Conservation (phyloP, 495 filamentous ascomycete species). For the Penicillium pancosmium region DNA sequence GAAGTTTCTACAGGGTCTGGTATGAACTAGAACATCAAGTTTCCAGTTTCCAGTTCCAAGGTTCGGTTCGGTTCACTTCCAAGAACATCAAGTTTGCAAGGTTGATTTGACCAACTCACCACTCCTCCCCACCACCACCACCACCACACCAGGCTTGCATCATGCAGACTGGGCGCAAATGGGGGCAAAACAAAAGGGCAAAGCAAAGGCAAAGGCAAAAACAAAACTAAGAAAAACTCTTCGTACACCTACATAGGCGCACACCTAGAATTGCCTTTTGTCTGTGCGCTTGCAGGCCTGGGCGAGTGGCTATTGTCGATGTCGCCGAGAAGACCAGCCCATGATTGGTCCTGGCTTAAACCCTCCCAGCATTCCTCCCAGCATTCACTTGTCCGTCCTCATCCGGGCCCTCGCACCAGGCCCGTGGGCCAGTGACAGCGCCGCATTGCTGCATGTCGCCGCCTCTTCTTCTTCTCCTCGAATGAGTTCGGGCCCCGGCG, state of each 20-base stretch:
- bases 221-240: background rate
- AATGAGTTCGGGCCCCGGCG: background rate
- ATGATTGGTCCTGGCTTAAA: constrained; percentile 22
- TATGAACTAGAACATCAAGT: too few relatives aligned
- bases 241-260: constrained; percentile 6
- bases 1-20: too few relatives aligned
- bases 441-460: constrained; percentile 24
- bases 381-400: too few relatives aligned
- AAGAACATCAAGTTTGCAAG: too few relatives aligned
- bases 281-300: constrained; percentile 23
- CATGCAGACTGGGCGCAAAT: background rate
- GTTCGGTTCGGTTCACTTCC: too few relatives aligned
- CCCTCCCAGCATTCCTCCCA: constrained; percentile 4
- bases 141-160: background rate
- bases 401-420: background rate
- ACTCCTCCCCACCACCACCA: background rate
- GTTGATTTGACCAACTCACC: too few relatives aligned
- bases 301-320: background rate
- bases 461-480: constrained; percentile 2
- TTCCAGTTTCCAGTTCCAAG: too few relatives aligned
- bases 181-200: background rate
- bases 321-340: background rate
- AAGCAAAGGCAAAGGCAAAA: background rate
- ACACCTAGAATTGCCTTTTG: constrained; percentile 13
- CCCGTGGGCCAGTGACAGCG: constrained; percentile 16